Evolutionary conservation across 2,329 filamentous ascomycete genomes (phyloP).

Genomic region (Bipolaris victoriae): DNA sequence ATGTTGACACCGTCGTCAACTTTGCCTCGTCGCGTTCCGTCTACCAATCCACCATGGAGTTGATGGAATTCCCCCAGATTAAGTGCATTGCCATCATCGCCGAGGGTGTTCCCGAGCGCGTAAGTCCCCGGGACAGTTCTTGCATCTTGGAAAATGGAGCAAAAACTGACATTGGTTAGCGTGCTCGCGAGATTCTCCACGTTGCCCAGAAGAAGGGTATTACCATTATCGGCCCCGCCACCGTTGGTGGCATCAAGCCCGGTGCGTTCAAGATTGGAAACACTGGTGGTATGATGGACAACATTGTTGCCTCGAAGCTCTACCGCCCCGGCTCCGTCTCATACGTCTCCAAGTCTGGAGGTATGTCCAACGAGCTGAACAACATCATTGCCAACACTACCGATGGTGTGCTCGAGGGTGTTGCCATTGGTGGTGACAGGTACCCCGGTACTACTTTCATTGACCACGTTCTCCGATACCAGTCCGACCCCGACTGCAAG

Average conservation of each 20-base stretch:
- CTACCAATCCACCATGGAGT: conserved; percentile 97
- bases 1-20: conserved; percentile 98
- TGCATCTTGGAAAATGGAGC: background rate
- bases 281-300: conserved; percentile 99
- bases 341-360: conserved; percentile 99
- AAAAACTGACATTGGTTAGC: conserved; percentile 57
- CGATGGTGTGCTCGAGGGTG: conserved; percentile 98
- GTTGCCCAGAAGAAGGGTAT: conserved; percentile 98
- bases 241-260: conserved; percentile 98
- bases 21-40: conserved; percentile 98
- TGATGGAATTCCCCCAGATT: conserved; percentile 96
- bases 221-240: conserved; percentile 97
- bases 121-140: conserved; percentile 57
- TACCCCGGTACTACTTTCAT: conserved; percentile 99
- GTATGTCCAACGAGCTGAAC: conserved; percentile 99
- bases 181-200: conserved; percentile 96
- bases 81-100: conserved; percentile 99
- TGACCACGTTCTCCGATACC: conserved; percentile 95
- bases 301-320: conserved; percentile 99
- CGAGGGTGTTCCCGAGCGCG: conserved; percentile 97
- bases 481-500: conserved; percentile 97
- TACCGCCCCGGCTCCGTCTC: conserved; percentile 99
- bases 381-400: conserved; percentile 98
- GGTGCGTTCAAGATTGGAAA: conserved; percentile 99
- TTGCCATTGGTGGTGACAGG: conserved; percentile 98